Base-by-base conservation (phyloP, 768 basidiomycete genomes). In the Hydnomerulius pinastri region DNA sequence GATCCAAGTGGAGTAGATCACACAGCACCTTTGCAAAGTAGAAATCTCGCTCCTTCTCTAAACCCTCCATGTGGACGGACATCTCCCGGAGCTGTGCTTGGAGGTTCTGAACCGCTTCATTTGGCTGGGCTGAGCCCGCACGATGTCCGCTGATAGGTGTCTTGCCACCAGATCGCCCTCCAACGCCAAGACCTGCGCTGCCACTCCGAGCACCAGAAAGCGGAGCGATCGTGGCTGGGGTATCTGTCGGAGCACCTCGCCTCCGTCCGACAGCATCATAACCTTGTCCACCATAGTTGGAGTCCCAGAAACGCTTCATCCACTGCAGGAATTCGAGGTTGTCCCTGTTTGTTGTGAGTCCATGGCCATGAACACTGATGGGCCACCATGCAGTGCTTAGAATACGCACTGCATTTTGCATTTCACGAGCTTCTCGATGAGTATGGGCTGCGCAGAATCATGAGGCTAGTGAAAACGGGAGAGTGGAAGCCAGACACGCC, bases 281-380 rank as follows among this genome's bases (percentile, higher is more conserved):
- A 6, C 77, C 82, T 50, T 89, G 84, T 3, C 94, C 96, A 15
- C 85, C 83, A 66, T 85, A 94, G 75, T 95, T 92, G 23, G 81
- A 71, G 61, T 98, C 94, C 96, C 97, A 98, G 71, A 87, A 98
- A 20, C 88, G 87, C 66, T 93, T 93, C 62, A 92, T 80, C 96
- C 96, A 99, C 71, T 99, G 97, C 49, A 95, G 70, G 75, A 99
- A 98, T 65, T 99, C 97, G 59, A 99, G 86, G 70, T 99, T 99
- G 71, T 98, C 97, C 71, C 90, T 91, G 61, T 29, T n/a, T 91
- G 61, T 41, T 27, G 43, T 23, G 46, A 51, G 43, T 43, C 41
- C 20, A 17, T 15, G 15, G 48, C 62, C 49, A 70, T 54, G 52
- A 53, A 32, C 15, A 39, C 24, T 36, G 28, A 20, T 38, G 32